Percentiles rank a stretch among this genome's conserved stretches.
Conservation (phyloP, 768 basidiomycete genomes). For the Chalciporus piperatus region DNA sequence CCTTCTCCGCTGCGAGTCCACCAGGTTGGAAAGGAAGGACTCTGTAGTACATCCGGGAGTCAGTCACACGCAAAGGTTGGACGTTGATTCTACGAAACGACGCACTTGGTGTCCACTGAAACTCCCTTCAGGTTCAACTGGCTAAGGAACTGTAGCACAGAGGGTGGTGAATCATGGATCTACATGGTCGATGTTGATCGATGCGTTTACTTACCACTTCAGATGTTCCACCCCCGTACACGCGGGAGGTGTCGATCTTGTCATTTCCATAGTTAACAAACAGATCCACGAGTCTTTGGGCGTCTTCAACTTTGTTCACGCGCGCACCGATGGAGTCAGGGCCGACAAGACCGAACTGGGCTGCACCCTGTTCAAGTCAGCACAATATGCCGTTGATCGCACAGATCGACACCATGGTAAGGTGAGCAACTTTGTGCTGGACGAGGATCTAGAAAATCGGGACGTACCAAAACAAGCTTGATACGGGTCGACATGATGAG, state of each 20-base stretch:
- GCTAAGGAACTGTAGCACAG: constrained; percentile 7
- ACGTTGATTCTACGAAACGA: background rate
- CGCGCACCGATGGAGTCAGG: constrained; percentile 1
- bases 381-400: background rate
- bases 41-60: background rate
- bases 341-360: constrained; percentile 12
- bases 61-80: background rate
- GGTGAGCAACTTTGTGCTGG: background rate
- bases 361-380: constrained; percentile 9
- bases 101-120: constrained; percentile 21
- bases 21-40: constrained; percentile 34
- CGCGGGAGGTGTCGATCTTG: constrained; percentile 10
- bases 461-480: constrained; percentile 9
- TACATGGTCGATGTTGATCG: no score
- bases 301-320: constrained; percentile 11
- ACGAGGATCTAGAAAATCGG: no score
- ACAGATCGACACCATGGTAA: background rate
- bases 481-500: constrained; percentile 3
- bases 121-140: constrained; percentile 16
- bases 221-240: constrained; percentile 13
- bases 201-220: constrained; percentile 8
- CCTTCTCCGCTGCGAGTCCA: no score
- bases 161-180: background rate
- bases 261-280: constrained; percentile 5
- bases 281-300: constrained; percentile 21